Evolutionary conservation across 805 yeast genomes (phyloP), one percentile per base, ranked within the genome.

Genomic region (Lipomyces mesembrius): DNA sequence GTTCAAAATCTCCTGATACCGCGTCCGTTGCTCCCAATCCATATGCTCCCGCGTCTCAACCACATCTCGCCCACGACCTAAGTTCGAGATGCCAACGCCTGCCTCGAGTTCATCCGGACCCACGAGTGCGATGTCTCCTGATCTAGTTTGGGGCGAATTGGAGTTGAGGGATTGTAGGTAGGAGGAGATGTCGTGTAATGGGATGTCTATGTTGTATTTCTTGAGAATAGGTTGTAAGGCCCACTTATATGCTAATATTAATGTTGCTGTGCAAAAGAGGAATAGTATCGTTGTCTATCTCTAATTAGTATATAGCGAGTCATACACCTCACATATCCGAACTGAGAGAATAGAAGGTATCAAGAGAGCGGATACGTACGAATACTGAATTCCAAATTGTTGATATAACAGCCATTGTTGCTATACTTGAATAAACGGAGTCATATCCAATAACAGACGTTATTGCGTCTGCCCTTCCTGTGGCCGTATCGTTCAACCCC

Each of bases 201-300:
- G 70, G 56, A 67, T 67, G 51, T 66, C 54, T 35, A 66, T 59
- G 56, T 62, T 66, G 65, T 66, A 68, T 29, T 54, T 56, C 37
- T 46, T 63, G n/a, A 68, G 59, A 3, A 68, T 60, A n/a, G 71
- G 71, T 35, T 56, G 63, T 22, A 68, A 49, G 17, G 71, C 71
- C 71, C 71, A 68, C 46, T 57, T 62, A 58, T 68, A 68, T 61
- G 57, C 62, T 22, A 59, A 53, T n/a, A 64, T 34, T 20, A 67
- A 55, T 5, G 60, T 55, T 9, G 57, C 25, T 22, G 37, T 57
- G 61, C 68, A 63, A 2, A 39, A 51, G 25, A 66, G 12, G 27
- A 61, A 62, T 2, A 66, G 57, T 11, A 51, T 25, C 3, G 55
- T 25, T 11, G 34, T 25, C 55, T 52, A 20, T n/a, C 7, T 43